Evolutionary conservation across 345 rosid species (phyloP).

Genomic region (Euphorbia pulcherrima): DNA sequence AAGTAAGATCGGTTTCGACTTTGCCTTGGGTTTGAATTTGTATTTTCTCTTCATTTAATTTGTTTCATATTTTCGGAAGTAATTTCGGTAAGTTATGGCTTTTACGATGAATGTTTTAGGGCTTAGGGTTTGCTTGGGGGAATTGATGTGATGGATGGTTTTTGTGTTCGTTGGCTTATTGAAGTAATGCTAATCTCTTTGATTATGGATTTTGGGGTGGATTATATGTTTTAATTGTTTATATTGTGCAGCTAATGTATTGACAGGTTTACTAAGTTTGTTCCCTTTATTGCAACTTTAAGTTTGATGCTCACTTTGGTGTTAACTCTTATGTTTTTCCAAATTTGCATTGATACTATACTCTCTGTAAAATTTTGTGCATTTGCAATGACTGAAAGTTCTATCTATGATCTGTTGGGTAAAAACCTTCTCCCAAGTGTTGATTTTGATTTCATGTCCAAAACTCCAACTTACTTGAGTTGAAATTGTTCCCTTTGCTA

Average conservation of each 20-base stretch:
- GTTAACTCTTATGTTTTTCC: too few species aligned
- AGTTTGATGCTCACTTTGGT: background rate
- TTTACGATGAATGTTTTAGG: slow-evolving; percentile 4
- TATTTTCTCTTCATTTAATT: slow-evolving; percentile 10
- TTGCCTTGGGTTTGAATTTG: slow-evolving; percentile 9
- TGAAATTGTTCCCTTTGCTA: background rate
- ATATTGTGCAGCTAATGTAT: background rate
- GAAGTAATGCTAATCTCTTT: slow-evolving; percentile 24
- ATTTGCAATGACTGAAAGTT: background rate
- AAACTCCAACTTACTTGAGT: background rate
- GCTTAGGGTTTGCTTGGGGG: slow-evolving; percentile 21
- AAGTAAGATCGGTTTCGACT: background rate
- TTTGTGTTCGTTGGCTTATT: slow-evolving; percentile 24
- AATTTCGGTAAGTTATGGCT: background rate
- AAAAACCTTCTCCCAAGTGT: background rate
- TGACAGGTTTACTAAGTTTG: background rate
- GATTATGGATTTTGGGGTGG: background rate
- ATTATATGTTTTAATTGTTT: background rate
- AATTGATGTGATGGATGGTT: slow-evolving; percentile 12
- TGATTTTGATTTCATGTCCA: background rate
- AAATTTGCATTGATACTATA: too few species aligned
- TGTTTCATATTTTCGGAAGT: slow-evolving; percentile 10
- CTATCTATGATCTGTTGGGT: background rate
- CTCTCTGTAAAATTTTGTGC: background rate
- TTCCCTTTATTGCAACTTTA: background rate